Conservation (phyloP, 306 rosid species). For the Glycyrrhiza uralensis region DNA sequence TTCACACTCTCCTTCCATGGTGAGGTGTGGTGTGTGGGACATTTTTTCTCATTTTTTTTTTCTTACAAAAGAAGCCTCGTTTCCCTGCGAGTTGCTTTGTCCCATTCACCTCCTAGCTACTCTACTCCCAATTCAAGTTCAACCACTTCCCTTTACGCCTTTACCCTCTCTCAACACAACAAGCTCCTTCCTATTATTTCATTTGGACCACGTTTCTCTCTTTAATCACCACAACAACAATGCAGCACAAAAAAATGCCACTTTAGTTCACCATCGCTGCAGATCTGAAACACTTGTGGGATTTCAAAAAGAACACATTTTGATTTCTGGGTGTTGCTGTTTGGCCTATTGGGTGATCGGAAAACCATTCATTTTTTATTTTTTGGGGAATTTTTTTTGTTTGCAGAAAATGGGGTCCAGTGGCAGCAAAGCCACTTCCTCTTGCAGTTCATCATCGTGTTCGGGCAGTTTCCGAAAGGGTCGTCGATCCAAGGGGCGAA, state of each 20-base stretch:
- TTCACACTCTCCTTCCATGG: too few relatives aligned
- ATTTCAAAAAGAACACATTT: conserved; percentile 34
- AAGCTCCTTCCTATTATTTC: neutral
- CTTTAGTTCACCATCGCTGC: neutral
- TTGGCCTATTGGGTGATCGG: neutral
- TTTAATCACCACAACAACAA: neutral
- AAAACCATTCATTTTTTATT: conserved; percentile 8
- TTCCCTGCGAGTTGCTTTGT: conserved; percentile 40
- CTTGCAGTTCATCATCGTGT: conserved; percentile 43
- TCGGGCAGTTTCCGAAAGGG: conserved; percentile 41
- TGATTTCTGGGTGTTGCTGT: conserved; percentile 34
- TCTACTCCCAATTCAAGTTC: conserved; percentile 25
- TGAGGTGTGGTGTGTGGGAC: neutral
- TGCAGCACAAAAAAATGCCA: neutral
- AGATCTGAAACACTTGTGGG: conserved; percentile 41
- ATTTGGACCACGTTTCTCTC: conserved; percentile 12
- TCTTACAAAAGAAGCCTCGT: conserved; percentile 17
- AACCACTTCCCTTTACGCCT: neutral
- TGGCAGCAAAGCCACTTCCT: conserved; percentile 60
- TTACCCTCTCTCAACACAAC: conserved; percentile 10
- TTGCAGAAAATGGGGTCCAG: conserved; percentile 66
- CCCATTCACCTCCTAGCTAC: conserved; percentile 39
- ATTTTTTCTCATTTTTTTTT: neutral
- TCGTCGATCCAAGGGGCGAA: conserved; percentile 52
- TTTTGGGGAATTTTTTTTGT: neutral